phyloP scores from a whole-genome alignment of 805 yeast species.

The Brettanomyces sp. region DNA sequence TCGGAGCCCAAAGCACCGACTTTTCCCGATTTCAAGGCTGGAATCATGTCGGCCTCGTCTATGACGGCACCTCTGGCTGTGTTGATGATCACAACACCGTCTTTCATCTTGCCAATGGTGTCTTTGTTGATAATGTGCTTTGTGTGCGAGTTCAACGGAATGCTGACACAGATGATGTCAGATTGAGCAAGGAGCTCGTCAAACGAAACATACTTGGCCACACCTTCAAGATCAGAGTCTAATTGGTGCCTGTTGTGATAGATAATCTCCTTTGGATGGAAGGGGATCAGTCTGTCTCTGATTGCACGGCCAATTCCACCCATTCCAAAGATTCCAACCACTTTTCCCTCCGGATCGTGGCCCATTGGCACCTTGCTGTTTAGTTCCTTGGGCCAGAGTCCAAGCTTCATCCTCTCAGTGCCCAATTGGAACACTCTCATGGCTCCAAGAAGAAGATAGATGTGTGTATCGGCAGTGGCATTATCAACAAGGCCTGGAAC shows the following conservation, averaged over 20 bases:
- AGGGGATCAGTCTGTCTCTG: constrained; percentile 60
- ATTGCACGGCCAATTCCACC: constrained; percentile 87
- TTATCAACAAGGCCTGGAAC: constrained; percentile 45
- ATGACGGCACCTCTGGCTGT: constrained; percentile 89
- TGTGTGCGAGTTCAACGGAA: constrained; percentile 70
- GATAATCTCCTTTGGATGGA: constrained; percentile 61
- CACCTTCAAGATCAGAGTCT: constrained; percentile 52
- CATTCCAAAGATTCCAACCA: constrained; percentile 75
- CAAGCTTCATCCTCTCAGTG: constrained; percentile 40
- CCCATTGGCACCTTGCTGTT: constrained; percentile 54
- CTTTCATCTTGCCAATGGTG: constrained; percentile 61
- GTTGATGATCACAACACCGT: constrained; percentile 68
- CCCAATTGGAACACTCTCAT: constrained; percentile 54
- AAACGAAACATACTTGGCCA: constrained; percentile 55
- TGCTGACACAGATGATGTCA: constrained; percentile 65
- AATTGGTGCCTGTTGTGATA: constrained; percentile 65
- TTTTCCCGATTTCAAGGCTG: constrained; percentile 53
- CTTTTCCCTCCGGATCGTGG: constrained; percentile 64
- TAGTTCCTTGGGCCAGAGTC: constrained; percentile 48
- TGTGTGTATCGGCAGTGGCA: constrained; percentile 49
- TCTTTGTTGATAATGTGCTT: constrained; percentile 57
- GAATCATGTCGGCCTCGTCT: constrained; percentile 52
- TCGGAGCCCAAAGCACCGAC: constrained; percentile 63
- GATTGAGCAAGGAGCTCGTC: constrained; percentile 57
- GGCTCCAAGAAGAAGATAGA: constrained; percentile 42